phyloP scores from a whole-genome alignment of 331 rosid genomes.

The Stylosanthes scabra region DNA sequence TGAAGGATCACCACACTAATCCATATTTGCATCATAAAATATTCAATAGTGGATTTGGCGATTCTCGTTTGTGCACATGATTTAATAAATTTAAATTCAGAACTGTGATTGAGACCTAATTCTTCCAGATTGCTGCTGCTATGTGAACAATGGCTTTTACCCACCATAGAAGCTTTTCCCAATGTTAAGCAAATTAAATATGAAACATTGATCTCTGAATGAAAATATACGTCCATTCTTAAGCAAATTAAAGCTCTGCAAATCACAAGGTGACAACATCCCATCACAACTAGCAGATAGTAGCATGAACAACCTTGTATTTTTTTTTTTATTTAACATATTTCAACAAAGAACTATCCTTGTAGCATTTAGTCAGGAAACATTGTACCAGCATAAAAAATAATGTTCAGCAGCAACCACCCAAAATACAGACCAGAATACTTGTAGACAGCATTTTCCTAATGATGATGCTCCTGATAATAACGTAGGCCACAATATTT shows the following conservation, averaged over 20 bases:
- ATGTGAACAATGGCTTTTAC: background rate
- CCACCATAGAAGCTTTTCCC: background rate
- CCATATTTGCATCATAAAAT: background rate
- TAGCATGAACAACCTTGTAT: conserved; percentile 42
- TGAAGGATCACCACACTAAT: background rate
- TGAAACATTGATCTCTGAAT: background rate
- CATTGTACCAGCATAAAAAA: conserved; percentile 34
- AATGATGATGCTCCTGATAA: conserved; percentile 91
- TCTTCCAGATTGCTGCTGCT: background rate
- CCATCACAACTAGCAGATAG: conserved; percentile 24
- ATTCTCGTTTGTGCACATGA: background rate
- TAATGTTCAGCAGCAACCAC: conserved; percentile 36
- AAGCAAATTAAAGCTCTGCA: conserved; percentile 24
- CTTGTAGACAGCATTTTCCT: conserved; percentile 45
- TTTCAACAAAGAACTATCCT: conserved; percentile 33
- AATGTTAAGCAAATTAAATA: background rate
- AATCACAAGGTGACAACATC: conserved; percentile 13
- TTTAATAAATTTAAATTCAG: background rate
- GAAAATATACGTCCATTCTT: conserved; percentile 19
- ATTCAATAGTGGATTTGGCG: background rate
- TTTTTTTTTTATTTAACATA: conserved; percentile 63
- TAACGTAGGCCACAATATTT: conserved; percentile 92
- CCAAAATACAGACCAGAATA: conserved; percentile 30
- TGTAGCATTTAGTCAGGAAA: conserved; percentile 41
- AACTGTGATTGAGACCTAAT: background rate